Base-by-base conservation (phyloP, 768 basidiomycete genomes). In the Psilocybe azurescens region DNA sequence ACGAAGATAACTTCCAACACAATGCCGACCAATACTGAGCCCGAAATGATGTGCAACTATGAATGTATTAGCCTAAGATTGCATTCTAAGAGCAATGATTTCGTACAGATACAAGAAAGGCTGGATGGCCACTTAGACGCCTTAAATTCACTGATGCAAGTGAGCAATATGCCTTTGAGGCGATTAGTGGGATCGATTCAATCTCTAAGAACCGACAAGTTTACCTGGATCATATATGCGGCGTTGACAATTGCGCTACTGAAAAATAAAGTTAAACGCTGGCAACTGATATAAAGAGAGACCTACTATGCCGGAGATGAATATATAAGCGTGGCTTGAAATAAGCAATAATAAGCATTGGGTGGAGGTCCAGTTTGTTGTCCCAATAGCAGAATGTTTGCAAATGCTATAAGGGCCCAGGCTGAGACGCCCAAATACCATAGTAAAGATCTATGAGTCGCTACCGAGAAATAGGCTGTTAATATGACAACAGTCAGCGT, bases 141-240 rank as follows among this genome's bases (percentile, higher is more conserved):
- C 30, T 52, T 28, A 33, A 28, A 2, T 6, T 5, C 16, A 33
- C 6, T 14, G 50, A 52, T 11, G 29, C 24, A 14, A 52, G 5
- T 30, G 50, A 52, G 50, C 28, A 52, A 32, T 52, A 52, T 30
- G 50, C 50, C 50, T 52, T 30, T 29, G 6, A 14, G 6, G 11
- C 11, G 50, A n/a, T n/a, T n/a, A 29, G 14, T 32, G 28, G 7
- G 14, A 28, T 3, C 28, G 24, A 50, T 7, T 24, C 10, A 20
- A 49, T 5, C 8, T 20, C 24, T 30, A 5, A 14, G 16, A 24
- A 32, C 7, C 30, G 24, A 13, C 13, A 3, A 14, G n/a, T 14
- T 29, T n/a, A 52, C 50, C 50, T 52, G 50, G 2, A 52, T 52
- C 50, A 52, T 52, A 33, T 52, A 52, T 13, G 30, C 50, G 5